Base-by-base conservation (phyloP, 768 basidiomycete genomes). In the Coprinopsis sp. region DNA sequence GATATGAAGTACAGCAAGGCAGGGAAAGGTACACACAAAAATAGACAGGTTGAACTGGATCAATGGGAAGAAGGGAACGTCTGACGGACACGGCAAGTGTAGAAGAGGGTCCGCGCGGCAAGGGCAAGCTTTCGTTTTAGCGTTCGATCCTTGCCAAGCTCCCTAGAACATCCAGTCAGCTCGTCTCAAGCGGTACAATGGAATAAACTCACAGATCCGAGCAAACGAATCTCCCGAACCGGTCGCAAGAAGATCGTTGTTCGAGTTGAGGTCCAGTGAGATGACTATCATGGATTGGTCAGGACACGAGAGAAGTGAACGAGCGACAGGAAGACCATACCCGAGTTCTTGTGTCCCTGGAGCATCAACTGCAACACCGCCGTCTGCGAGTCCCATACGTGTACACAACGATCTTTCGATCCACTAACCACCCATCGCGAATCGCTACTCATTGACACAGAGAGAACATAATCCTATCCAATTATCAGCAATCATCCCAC, bases 401-500 rank as follows among this genome's bases (percentile, higher is more conserved):
- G 91, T 46, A 99, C 93, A 1, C 91, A 87, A 11, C 96, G 87
- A 63, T 99, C 96, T 69, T 97, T 97, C 3, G 77, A 77, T 1
- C 96, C 95, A 10, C 91, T 93, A 10, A 96, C 94, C 55, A 98
- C 86, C 89, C 92, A 80, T 54, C 89, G 82, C 3, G 90, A 91
- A 64, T 97, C 94, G 52, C 91, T 87, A 37, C 90, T 91, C 38
- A 93, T 89, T 13, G 64, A 74, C n/a, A 79, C 76, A n/a, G 70
- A 71, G 37, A 79, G 58, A 28, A 79, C 77, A 54, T 77, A 77
- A 54, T 77, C 74, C 68, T 95, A 18, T 33, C 30, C 5, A 6
- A 8, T 22, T 18, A n/a, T 38, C 24, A 22, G 10, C 21, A 29
- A 30, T 28, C 18, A 41, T 19, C 24, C 22, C 11, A 19, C 6